Percentiles rank a stretch among this genome's conserved stretches.
Conservation (phyloP, 306 rosid species). For the Cicer pinnatifidum region DNA sequence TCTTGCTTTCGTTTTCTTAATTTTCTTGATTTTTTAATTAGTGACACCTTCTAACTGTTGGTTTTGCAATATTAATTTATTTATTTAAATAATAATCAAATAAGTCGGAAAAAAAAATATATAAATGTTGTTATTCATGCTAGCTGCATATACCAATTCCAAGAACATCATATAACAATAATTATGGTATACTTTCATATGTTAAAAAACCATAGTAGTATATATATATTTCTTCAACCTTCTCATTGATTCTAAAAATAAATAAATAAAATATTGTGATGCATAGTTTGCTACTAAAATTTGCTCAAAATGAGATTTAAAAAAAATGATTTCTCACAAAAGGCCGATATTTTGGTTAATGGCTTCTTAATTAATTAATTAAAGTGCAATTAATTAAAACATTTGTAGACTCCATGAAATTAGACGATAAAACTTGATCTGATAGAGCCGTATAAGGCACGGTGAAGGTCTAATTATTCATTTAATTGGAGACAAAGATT, state of each 20-base stretch:
- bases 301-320: slow-evolving; percentile 18
- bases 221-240: slow-evolving; percentile 2
- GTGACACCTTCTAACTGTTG: slow-evolving; percentile 31
- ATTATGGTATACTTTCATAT: neutral
- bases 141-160: slow-evolving; percentile 30
- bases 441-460: neutral
- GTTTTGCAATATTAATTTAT: slow-evolving; percentile 19
- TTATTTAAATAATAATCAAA: slow-evolving; percentile 33
- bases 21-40: neutral
- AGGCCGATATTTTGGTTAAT: neutral
- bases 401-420: slow-evolving; percentile 15
- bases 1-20: neutral
- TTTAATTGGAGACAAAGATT: slow-evolving; percentile 40
- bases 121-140: slow-evolving; percentile 33
- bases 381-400: slow-evolving; percentile 22
- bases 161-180: slow-evolving; percentile 6
- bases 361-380: slow-evolving; percentile 22
- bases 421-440: slow-evolving; percentile 41
- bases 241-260: slow-evolving; percentile 33
- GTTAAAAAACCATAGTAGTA: neutral
- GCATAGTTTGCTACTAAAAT: slow-evolving; percentile 6
- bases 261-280: neutral
- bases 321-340: slow-evolving; percentile 6
- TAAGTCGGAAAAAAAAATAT: slow-evolving; percentile 15
- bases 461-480: neutral